phyloP scores from a whole-genome alignment of 441 rosid species.

The Pelargonium australe region DNA sequence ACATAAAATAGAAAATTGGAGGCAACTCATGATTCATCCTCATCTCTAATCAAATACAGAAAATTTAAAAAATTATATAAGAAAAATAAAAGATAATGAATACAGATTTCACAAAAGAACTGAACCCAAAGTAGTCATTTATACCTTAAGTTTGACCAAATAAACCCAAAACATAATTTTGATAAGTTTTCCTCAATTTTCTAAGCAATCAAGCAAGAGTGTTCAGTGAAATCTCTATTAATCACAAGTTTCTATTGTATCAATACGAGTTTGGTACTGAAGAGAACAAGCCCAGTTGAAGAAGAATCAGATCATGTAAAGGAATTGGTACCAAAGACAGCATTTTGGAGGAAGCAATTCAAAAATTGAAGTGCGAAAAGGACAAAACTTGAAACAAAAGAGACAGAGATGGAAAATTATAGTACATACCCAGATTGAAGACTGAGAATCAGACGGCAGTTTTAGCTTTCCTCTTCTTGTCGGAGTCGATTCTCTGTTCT shows the following conservation, averaged over 20 bases:
- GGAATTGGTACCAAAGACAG: not conserved
- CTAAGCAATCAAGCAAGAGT: not conserved
- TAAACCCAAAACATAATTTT: not conserved
- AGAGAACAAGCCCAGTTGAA: not conserved
- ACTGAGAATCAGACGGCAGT: not conserved
- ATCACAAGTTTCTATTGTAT: not conserved
- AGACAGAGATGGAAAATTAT: not conserved
- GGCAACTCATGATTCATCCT: not conserved
- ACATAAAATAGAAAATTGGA: not conserved
- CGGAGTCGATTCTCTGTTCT: slow-evolving; percentile 3
- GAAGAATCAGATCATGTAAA: not conserved
- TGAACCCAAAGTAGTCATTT: not conserved
- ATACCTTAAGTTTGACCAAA: not conserved
- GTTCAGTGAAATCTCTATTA: not conserved
- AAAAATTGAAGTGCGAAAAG: not conserved
- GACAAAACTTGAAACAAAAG: not conserved
- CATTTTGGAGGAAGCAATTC: not conserved
- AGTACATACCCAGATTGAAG: slow-evolving; percentile 5
- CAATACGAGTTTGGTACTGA: not conserved
- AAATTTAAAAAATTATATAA: not conserved
- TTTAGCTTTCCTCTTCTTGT: not conserved
- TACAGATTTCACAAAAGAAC: not conserved
- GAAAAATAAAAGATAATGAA: not conserved
- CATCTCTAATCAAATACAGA: not conserved
- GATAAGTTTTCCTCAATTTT: not conserved